Percentiles rank a stretch among this genome's conserved stretches.
These are phyloP conservation scores for Naganishia randhawae DNA, from an alignment of 768 basidiomycete genomes.

Conservation along the genomic window DNA sequence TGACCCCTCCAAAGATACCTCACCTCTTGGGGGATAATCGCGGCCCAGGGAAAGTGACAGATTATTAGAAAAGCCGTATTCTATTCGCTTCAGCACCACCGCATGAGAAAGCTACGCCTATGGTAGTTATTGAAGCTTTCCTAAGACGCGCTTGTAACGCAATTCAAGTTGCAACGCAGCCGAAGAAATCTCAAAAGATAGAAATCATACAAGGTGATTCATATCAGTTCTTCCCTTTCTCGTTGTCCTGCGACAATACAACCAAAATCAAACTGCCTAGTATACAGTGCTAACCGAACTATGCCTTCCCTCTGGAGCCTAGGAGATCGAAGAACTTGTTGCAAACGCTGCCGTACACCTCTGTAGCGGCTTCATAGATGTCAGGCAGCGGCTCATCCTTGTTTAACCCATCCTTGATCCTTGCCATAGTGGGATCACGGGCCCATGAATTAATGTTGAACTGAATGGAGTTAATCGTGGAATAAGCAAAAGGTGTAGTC, in stretches of 20 bases:
- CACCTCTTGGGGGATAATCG: no score
- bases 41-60: no score
- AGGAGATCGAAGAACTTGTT: constrained; percentile 23
- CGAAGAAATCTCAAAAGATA: no score
- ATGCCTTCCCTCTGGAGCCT: constrained; percentile 20
- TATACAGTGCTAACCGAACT: not conserved
- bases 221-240: no score
- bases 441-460: constrained; percentile 30
- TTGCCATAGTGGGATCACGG: constrained; percentile 23
- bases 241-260: not conserved
- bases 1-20: no score
- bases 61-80: no score
- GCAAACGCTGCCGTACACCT: constrained; percentile 22
- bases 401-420: constrained; percentile 18
- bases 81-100: no score
- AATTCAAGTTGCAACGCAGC: no score
- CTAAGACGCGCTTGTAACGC: no score
- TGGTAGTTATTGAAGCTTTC: no score
- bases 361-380: constrained; percentile 24
- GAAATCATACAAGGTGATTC: no score
- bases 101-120: no score
- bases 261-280: not conserved
- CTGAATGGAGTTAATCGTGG: not conserved
- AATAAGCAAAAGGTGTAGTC: not conserved
- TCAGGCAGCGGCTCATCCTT: constrained; percentile 25